Conservation (phyloP, 176 grass and related monocot species). For the Tillandsia fasciculata region DNA sequence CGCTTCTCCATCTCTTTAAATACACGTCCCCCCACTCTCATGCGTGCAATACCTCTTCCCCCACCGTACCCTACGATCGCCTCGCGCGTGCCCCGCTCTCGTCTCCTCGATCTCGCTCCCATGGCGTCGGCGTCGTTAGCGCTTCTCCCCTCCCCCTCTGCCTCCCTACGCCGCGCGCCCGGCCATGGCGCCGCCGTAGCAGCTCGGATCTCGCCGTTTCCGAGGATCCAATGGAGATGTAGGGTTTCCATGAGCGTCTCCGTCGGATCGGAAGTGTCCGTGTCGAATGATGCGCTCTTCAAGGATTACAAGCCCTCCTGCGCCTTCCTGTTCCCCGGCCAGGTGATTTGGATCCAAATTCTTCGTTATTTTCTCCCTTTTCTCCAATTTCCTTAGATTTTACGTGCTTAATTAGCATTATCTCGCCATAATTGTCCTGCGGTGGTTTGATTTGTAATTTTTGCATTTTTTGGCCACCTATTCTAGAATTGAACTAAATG, state of each 20-base stretch:
- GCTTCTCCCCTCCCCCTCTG: slow-evolving; percentile 51
- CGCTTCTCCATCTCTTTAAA: neutral
- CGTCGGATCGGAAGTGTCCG: slow-evolving; percentile 38
- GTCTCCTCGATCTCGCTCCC: neutral
- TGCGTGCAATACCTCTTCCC: slow-evolving; percentile 12
- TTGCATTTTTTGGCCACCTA: no score
- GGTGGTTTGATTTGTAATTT: neutral
- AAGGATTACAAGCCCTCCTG: slow-evolving; percentile 66
- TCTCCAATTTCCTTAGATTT: no score
- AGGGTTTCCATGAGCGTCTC: slow-evolving; percentile 51
- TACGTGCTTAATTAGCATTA: no score
- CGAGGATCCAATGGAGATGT: slow-evolving; percentile 31
- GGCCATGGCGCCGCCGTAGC: slow-evolving; percentile 13
- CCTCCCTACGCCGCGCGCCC: slow-evolving; percentile 21
- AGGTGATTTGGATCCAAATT: slow-evolving; percentile 31
- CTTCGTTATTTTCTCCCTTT: no score
- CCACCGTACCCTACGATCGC: slow-evolving; percentile 10
- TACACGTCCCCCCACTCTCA: neutral
- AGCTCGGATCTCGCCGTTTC: slow-evolving; percentile 25
- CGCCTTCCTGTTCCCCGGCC: slow-evolving; percentile 90
- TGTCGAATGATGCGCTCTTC: slow-evolving; percentile 49
- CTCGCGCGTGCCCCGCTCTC: slow-evolving; percentile 5
- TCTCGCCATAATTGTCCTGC: neutral
- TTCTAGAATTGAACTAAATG: neutral
- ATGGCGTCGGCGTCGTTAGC: slow-evolving; percentile 58